Conservation (phyloP, 139 green algal genomes). For the Coelastrella sp. region DNA sequence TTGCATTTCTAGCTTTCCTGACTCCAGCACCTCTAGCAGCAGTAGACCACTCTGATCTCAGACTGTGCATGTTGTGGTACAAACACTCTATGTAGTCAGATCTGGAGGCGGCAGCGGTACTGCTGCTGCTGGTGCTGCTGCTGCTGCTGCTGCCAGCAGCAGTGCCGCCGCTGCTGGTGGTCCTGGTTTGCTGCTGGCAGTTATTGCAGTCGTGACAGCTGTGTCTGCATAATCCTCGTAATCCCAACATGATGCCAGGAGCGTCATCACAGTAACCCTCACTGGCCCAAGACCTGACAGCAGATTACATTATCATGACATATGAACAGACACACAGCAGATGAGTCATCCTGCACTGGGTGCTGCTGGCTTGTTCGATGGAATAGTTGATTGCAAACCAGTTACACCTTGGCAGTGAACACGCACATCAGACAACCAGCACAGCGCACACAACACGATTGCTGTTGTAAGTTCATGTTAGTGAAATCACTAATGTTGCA, state of each 20-base stretch:
- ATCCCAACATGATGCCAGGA: background rate
- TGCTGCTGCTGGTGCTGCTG: slow-evolving; percentile 2
- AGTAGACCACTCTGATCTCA: background rate
- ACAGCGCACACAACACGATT: no score
- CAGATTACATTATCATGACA: no score
- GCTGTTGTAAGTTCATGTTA: background rate
- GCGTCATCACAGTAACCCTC: slow-evolving; percentile 35
- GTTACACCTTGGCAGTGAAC: no score
- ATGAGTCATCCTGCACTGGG: background rate
- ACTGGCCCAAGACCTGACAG: slow-evolving; percentile 22
- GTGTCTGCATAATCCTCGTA: background rate
- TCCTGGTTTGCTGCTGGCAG: background rate
- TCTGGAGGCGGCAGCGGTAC: background rate
- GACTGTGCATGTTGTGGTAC: slow-evolving; percentile 35
- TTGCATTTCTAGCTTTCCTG: slow-evolving; percentile 7
- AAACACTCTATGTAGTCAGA: slow-evolving; percentile 18
- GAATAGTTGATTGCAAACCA: background rate
- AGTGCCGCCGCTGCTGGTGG: background rate
- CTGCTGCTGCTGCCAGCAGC: background rate
- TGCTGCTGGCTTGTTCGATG: background rate
- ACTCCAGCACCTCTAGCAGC: slow-evolving; percentile 1
- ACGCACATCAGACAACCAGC: no score
- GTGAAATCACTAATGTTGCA: background rate
- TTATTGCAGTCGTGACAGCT: background rate
- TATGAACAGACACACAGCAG: background rate